Percentiles rank a stretch among this genome's conserved stretches.
phyloP scores from a whole-genome alignment of 495 filamentous ascomycete species.

The Aspergillus saccharolyticus region DNA sequence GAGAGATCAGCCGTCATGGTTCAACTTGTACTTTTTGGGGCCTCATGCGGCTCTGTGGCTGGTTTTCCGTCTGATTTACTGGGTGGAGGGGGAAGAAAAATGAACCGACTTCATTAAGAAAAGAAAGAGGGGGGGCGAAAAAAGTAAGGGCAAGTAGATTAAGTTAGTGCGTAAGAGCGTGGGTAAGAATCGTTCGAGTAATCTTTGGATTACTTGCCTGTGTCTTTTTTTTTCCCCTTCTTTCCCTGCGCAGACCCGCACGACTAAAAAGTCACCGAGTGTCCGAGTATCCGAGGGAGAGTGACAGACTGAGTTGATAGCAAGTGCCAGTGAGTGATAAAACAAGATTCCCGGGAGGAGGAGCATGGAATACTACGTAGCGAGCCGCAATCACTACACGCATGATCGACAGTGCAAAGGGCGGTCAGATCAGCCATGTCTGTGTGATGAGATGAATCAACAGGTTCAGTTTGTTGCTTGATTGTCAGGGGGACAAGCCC shows the following conservation, averaged over 20 bases:
- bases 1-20: neutral
- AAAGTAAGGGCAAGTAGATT: neutral
- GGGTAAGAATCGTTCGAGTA: no score
- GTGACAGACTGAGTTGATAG: no score
- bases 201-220: no score
- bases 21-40: neutral
- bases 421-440: neutral
- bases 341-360: neutral
- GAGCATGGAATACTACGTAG: no score
- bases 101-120: neutral
- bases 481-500: neutral
- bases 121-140: neutral
- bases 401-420: neutral
- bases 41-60: neutral
- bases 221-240: no score
- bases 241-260: neutral
- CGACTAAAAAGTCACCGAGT: neutral
- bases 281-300: neutral
- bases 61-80: neutral
- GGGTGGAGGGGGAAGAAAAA: neutral
- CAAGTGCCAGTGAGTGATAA: neutral
- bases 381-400: no score
- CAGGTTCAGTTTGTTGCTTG: neutral
- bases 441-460: no score
- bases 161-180: no score